These are phyloP conservation scores for Fusarium sp. DNA, from an alignment of 2,329 filamentous ascomycete genomes.

Conservation along the genomic window DNA sequence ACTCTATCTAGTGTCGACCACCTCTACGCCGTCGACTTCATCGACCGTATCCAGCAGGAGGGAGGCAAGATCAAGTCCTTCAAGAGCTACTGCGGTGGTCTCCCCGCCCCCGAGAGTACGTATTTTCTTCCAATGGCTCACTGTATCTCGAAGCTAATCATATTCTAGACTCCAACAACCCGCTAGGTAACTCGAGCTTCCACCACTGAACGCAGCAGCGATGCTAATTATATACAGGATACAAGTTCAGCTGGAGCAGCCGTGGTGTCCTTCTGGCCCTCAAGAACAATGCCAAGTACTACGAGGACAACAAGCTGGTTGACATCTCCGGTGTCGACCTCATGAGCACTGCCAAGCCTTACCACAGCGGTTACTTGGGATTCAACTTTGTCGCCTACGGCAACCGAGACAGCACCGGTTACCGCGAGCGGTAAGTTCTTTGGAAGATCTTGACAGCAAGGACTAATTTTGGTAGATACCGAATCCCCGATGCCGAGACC, in stretches of 20 bases:
- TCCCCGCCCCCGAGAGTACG: slow-evolving; percentile 69
- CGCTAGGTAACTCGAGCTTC: slow-evolving; percentile 64
- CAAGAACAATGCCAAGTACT: slow-evolving; percentile 86
- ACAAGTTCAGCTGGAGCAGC: slow-evolving; percentile 71
- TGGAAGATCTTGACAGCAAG: neutral
- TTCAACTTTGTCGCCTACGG: slow-evolving; percentile 93
- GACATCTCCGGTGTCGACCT: slow-evolving; percentile 73
- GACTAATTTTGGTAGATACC: slow-evolving; percentile 48
- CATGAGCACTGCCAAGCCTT: slow-evolving; percentile 90
- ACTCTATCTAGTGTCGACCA: slow-evolving; percentile 35
- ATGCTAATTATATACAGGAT: slow-evolving; percentile 59
- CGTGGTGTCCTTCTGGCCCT: slow-evolving; percentile 90
- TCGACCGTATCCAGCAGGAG: slow-evolving; percentile 85
- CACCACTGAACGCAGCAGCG: neutral
- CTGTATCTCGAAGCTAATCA: slow-evolving; percentile 6
- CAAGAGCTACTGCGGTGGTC: slow-evolving; percentile 85
- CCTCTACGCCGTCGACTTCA: slow-evolving; percentile 86
- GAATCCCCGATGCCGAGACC: slow-evolving; percentile 92
- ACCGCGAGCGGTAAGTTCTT: slow-evolving; percentile 80
- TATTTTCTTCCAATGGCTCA: neutral
- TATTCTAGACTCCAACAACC: slow-evolving; percentile 77
- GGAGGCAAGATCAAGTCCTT: slow-evolving; percentile 89
- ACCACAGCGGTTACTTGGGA: slow-evolving; percentile 82
- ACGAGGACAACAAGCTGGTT: slow-evolving; percentile 80
- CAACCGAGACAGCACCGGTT: slow-evolving; percentile 90